Percentiles rank a stretch among this genome's conserved stretches.
Conservation (phyloP, 495 filamentous ascomycete genomes). For the Penicillium nucicola region DNA sequence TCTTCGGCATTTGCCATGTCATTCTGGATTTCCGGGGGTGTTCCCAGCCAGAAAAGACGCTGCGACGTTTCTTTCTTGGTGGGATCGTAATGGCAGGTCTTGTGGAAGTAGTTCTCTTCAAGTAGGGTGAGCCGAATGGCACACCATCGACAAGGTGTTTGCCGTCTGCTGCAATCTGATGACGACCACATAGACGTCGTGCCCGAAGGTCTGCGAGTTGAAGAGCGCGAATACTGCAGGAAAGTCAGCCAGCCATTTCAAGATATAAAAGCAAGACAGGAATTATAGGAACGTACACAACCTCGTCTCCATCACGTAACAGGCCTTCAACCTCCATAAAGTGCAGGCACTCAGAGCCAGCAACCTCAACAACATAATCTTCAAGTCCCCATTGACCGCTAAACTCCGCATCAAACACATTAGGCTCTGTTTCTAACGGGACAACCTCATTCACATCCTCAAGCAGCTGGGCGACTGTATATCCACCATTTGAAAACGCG, state of each 20-base stretch:
- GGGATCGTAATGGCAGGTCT: conserved; percentile 74
- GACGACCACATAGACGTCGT: conserved; percentile 71
- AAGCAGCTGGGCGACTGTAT: conserved; percentile 77
- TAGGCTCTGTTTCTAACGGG: conserved; percentile 69
- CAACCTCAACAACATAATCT: conserved; percentile 85
- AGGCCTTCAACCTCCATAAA: conserved; percentile 69
- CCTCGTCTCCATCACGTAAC: conserved; percentile 79
- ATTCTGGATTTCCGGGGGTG: conserved; percentile 10
- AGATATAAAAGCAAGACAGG: not conserved
- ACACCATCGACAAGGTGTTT: conserved; percentile 86
- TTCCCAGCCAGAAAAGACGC: conserved; percentile 39
- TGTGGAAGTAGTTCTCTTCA: conserved; percentile 48
- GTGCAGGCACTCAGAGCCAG: conserved; percentile 85
- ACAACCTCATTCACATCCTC: conserved; percentile 80
- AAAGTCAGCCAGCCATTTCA: not conserved
- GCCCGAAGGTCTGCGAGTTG: conserved; percentile 69
- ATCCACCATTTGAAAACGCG: conserved; percentile 50
- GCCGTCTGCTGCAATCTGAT: conserved; percentile 79
- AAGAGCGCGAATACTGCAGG: conserved; percentile 73
- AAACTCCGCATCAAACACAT: conserved; percentile 31
- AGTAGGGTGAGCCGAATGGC: conserved; percentile 74
- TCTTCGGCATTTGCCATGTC: conserved; percentile 16
- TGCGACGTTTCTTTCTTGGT: conserved; percentile 66
- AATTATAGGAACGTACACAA: conserved; percentile 57
- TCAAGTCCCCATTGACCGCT: conserved; percentile 78